Evolutionary conservation across 441 rosid species (phyloP).

Genomic region (Geranium incanum): DNA sequence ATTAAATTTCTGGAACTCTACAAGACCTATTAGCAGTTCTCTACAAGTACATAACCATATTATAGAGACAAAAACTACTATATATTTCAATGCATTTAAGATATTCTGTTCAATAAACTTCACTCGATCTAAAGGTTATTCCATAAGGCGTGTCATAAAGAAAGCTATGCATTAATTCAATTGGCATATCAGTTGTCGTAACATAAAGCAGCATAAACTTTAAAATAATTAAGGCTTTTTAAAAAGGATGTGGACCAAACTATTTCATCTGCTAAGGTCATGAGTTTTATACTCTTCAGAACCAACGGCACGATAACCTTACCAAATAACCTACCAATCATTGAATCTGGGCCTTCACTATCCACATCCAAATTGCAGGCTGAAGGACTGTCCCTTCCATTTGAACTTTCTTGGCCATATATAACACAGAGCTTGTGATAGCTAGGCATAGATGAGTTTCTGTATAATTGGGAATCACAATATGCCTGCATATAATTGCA

Average conservation of each 20-base stretch:
- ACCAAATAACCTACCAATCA: constrained; percentile 31
- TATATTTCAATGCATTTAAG: neutral
- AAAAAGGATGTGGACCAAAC: neutral
- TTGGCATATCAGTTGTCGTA: neutral
- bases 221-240: neutral
- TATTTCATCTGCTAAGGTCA: constrained; percentile 5
- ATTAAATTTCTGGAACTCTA: neutral
- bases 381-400: constrained; percentile 23
- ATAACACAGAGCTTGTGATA: constrained; percentile 43
- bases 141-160: neutral
- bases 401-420: constrained; percentile 37
- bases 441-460: constrained; percentile 32
- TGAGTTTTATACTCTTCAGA: constrained; percentile 8
- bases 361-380: constrained; percentile 20
- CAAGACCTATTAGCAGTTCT: neutral
- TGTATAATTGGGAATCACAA: constrained; percentile 33
- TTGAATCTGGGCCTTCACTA: constrained; percentile 21
- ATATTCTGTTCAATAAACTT: neutral
- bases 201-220: constrained; percentile 9
- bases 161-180: neutral
- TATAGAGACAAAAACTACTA: neutral
- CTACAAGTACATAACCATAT: neutral
- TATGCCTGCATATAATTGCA: constrained; percentile 31
- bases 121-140: neutral
- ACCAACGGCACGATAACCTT: neutral